Percentiles rank a stretch among this genome's conserved stretches.
phyloP scores from a whole-genome alignment of 1,139 yeast genomes.

The Nakaseomyces nivariensis region DNA sequence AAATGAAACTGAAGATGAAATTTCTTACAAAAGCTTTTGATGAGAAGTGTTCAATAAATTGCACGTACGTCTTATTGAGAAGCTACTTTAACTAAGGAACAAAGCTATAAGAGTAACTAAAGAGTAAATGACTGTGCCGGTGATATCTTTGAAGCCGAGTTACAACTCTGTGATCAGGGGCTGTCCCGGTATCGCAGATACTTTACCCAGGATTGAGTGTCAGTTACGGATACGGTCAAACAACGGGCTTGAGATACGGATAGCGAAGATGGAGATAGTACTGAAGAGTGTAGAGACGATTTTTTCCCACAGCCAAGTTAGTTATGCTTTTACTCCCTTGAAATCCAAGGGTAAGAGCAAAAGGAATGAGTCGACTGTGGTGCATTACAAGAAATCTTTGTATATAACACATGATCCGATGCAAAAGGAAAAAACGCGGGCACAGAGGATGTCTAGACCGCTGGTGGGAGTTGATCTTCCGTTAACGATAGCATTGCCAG shows the following conservation, averaged over 20 bases:
- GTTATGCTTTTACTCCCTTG: not conserved
- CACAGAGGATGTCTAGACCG: constrained; percentile 25
- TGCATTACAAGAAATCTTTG: constrained; percentile 28
- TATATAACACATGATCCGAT: constrained; percentile 21
- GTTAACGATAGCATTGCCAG: constrained; percentile 47
- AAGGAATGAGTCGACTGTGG: constrained; percentile 33
- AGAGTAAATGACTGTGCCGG: constrained; percentile 20
- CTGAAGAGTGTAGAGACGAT: constrained; percentile 27
- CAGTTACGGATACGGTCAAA: constrained; percentile 29
- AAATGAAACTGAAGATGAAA: no score
- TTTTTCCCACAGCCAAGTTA: constrained; percentile 5
- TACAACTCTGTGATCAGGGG: constrained; percentile 44
- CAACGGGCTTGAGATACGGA: constrained; percentile 61
- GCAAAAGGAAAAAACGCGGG: not conserved
- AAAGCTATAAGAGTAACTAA: no score
- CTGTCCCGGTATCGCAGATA: constrained; percentile 55
- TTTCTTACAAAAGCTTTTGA: no score
- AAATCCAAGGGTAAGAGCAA: not conserved
- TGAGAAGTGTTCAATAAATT: no score
- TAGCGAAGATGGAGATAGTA: constrained; percentile 48
- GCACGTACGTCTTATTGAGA: no score
- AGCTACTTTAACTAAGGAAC: no score
- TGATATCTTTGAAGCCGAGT: constrained; percentile 37
- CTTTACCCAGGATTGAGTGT: constrained; percentile 35
- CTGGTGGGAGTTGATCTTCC: constrained; percentile 52